A percentile compares a stretch with the other conserved stretches of the same genome.
phyloP scores from a whole-genome alignment of 176 grass and related monocot genomes.

The Luzula sylvatica region DNA sequence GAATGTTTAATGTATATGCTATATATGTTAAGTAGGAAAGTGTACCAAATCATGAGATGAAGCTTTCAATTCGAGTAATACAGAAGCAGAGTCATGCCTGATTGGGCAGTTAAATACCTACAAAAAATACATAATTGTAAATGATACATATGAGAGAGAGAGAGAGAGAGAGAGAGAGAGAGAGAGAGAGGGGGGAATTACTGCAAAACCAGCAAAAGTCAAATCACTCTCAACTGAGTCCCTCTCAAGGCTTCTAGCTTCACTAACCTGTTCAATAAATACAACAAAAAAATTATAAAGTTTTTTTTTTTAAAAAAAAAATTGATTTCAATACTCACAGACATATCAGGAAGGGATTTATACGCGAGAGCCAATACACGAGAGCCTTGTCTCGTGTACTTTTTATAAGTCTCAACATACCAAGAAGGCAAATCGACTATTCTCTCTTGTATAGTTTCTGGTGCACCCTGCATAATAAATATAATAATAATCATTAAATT shows the following conservation, averaged over 20 bases:
- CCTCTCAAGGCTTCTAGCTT: slow-evolving; percentile 91
- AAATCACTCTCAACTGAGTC: slow-evolving; percentile 70
- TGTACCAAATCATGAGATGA: slow-evolving; percentile 99
- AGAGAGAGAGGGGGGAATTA: slow-evolving; percentile 24
- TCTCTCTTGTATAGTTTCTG: slow-evolving; percentile 97
- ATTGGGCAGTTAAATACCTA: slow-evolving; percentile 98
- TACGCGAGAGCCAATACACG: slow-evolving; percentile 94
- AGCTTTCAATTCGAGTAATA: slow-evolving; percentile 63
- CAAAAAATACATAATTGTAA: slow-evolving; percentile 3
- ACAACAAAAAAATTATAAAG: not conserved
- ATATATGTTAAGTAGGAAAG: slow-evolving; percentile 8
- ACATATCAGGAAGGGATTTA: slow-evolving; percentile 82
- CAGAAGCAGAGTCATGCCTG: slow-evolving; percentile 67
- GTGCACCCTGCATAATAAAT: slow-evolving; percentile 59
- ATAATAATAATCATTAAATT: slow-evolving; percentile 4
- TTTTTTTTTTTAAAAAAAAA: not conserved
- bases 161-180: slow-evolving; percentile 1
- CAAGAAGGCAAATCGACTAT: slow-evolving; percentile 60
- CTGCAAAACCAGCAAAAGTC: slow-evolving; percentile 93
- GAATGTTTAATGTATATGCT: not conserved
- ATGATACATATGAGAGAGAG: slow-evolving; percentile 7
- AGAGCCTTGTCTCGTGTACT: slow-evolving; percentile 89
- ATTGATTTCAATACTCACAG: slow-evolving; percentile 41
- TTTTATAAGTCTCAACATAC: slow-evolving; percentile 98
- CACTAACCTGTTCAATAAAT: slow-evolving; percentile 63